A percentile compares a stretch with the other conserved stretches of the same genome.
Conservation (phyloP, 192 early-diverging fungal genomes). For the Backusella tarrabulga region DNA sequence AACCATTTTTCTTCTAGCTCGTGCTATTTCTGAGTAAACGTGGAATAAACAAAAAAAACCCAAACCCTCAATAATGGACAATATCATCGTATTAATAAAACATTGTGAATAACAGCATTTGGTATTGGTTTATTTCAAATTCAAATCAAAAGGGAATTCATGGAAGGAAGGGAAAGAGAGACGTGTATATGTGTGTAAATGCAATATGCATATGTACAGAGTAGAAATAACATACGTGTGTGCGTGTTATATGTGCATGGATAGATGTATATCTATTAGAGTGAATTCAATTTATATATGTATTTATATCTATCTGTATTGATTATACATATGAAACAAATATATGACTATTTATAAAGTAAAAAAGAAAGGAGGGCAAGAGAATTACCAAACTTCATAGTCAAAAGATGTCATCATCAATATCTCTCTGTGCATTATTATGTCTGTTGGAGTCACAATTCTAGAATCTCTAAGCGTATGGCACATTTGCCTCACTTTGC, state of each 20-base stretch:
- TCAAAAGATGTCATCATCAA: not conserved
- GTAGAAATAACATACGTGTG: constrained; percentile 19
- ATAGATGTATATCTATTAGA: not conserved
- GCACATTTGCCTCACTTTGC: constrained; percentile 1
- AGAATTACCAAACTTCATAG: not conserved
- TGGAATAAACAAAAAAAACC: constrained; percentile 6
- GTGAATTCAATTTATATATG: not conserved
- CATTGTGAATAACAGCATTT: not conserved
- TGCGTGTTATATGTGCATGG: not conserved
- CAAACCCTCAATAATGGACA: not conserved
- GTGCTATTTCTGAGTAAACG: constrained; percentile 53
- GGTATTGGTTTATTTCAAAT: not conserved
- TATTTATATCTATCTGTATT: not conserved
- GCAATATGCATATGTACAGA: not conserved
- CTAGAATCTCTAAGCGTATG: not conserved
- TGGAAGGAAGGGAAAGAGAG: not conserved
- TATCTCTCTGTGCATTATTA: not conserved
- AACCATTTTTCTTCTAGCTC: constrained; percentile 14
- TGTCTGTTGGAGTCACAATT: not conserved
- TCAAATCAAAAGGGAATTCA: too few species aligned
- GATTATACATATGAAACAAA: not conserved
- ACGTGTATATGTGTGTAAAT: not conserved
- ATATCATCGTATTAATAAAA: not conserved
- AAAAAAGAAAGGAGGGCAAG: not conserved
- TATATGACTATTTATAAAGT: too few species aligned